Evolutionary conservation across 495 filamentous ascomycete genomes (phyloP), one percentile per base, ranked within the genome.

Genomic region (Penicillium subrubescens): DNA sequence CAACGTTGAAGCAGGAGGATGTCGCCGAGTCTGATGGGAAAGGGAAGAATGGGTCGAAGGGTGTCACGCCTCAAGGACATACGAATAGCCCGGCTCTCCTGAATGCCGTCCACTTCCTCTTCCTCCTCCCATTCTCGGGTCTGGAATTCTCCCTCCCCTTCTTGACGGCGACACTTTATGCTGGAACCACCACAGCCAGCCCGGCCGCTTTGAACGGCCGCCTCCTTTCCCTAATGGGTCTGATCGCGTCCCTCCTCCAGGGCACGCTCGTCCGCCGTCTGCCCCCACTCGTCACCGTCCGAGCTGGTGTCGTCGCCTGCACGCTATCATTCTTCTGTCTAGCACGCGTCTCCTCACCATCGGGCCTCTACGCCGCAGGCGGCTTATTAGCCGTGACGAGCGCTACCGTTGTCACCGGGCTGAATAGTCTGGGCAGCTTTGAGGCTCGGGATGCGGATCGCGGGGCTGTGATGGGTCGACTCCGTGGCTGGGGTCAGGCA

Each of bases 131-230:
- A 68, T 99, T 99, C 77, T 95, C 92, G 25, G 95, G 95, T 57
- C 90, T 99, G 88, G 95, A 99, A 69, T 98, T 97, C 67, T 81
- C 80, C 43, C 88, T 99, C 0, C 93, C 95, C 0, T 99, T 99
- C 79, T 91, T 98, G 85, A 98, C 96, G 0, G 95, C 93, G 67
- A 94, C 97, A 60, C 84, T 98, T 39, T 97, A 97, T 75, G 84
- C 83, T 5, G 74, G 64, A 27, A 92, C 67, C 71, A 85, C 61
- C 15, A 73, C 64, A 7, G 67, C 71, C 43, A 79, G 74, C 55
- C 81, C 86, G n/a, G 89, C 92, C 6, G 82, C 85, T 3, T 83
- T 91, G 17, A 94, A 92, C 65, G 95, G 95, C 8, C 86, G 87
- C n/a, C 87, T 99, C 3, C 87, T 99, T 0, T 96, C 94, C 5